phyloP scores from a whole-genome alignment of 495 filamentous ascomycete species.

The Schizothecium vesticola region DNA sequence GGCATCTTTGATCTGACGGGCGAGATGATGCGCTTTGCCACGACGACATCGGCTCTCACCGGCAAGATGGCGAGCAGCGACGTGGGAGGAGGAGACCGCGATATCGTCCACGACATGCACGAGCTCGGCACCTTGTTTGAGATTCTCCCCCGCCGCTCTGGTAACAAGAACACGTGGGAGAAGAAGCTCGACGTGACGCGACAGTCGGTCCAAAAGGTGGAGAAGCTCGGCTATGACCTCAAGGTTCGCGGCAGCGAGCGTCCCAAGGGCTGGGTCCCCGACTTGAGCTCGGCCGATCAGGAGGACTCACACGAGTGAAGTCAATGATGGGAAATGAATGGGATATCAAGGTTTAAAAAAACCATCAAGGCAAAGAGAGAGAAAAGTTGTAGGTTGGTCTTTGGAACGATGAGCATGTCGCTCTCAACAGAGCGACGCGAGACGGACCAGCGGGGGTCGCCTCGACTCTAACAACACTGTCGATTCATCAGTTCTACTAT shows the following conservation, averaged over 20 bases:
- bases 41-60: constrained; percentile 66
- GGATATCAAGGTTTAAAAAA: not conserved
- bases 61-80: constrained; percentile 46
- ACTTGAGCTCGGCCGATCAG: constrained; percentile 45
- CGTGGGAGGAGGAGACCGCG: constrained; percentile 27
- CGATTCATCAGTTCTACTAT: not conserved
- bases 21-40: constrained; percentile 94
- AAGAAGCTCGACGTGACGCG: constrained; percentile 88
- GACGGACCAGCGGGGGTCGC: not conserved
- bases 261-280: constrained; percentile 89
- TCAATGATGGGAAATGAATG: not conserved
- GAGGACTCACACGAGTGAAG: constrained; percentile 14
- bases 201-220: constrained; percentile 87
- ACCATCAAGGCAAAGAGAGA: not conserved
- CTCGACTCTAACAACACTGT: not conserved
- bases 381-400: not conserved
- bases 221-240: constrained; percentile 80
- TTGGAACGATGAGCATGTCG: not conserved
- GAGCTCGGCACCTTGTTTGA: constrained; percentile 69
- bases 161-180: constrained; percentile 39
- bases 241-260: constrained; percentile 80
- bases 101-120: constrained; percentile 72
- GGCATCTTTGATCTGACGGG: constrained; percentile 90
- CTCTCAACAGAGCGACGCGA: not conserved
- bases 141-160: constrained; percentile 52